Base-by-base conservation (phyloP, 1,284 basidiomycete species). In the Ganoderma leucocontextum region DNA sequence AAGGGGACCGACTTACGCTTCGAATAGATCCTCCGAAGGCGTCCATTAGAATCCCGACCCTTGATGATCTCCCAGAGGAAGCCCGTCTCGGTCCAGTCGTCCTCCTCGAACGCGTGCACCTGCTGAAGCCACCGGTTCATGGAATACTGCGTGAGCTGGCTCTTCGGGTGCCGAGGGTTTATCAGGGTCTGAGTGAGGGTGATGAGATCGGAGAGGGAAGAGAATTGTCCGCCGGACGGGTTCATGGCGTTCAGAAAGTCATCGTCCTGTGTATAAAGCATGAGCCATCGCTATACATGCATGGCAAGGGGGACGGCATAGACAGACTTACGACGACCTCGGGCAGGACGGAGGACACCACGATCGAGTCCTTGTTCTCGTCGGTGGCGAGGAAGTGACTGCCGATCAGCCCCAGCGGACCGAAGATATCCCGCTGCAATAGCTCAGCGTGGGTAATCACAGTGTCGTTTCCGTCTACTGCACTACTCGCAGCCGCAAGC, bases 41-140 rank as follows among this genome's bases (percentile, higher is more conserved):
- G 80, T 22, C 73, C 82, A 73, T 71, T 79, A 65, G 74, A 79
- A 76, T 79, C 80, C 6, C 17, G 70, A 60, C 70, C 67, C 69
- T 80, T 78, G 69, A 78, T 68, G 60, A 87, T 85, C 74, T 87
- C 86, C 86, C 86, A 87, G 25, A 83, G 79, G 0, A 81, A 79
- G 1, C 86, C 86, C 19, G 84, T 79, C 63, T 82, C 81, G 15
- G 84, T 82, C 67, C 77, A 77, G 59, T 80, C 81, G 63, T 84
- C 80, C 59, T 81, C 82, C 33, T 72, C 71, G 52, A 74, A 76
- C 0, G 76, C 71, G 63, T 84, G 80, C 13, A 82, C 66, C 0
- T 83, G 80, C 6, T 79, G 77, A 57, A 86, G 73, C 86, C 85
- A 87, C 69, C 83, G 81, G 29, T 80, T 74, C 35, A 84, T 64